Conservation (phyloP, 1,139 yeast genomes). For the Geotrichum histeridarum region DNA sequence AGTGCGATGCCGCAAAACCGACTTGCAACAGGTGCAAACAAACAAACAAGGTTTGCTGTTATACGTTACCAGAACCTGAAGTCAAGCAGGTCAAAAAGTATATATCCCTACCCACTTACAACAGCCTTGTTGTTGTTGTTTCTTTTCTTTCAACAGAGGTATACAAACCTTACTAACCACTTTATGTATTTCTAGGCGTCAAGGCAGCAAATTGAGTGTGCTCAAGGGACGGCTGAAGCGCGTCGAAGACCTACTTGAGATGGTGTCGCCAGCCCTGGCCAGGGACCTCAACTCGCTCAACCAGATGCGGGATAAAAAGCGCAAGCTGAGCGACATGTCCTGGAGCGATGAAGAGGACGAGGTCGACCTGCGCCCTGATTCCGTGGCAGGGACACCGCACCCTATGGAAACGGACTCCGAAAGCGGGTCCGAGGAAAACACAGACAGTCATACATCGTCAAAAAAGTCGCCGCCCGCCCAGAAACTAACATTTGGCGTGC, state of each 20-base stretch:
- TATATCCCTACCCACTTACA: too few relatives aligned
- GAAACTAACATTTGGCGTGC: constrained; percentile 5
- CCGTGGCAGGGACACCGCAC: not conserved
- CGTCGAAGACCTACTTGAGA: constrained; percentile 33
- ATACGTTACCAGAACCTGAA: constrained; percentile 33
- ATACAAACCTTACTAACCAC: constrained; percentile 1
- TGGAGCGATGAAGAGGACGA: too few relatives aligned
- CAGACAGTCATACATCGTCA: constrained; percentile 4
- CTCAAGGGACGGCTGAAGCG: constrained; percentile 24
- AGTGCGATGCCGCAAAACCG: constrained; percentile 71
- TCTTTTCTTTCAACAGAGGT: not conserved
- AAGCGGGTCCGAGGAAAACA: not conserved
- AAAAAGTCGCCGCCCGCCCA: constrained; percentile 14
- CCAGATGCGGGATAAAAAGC: too few relatives aligned
- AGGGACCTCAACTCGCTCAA: not conserved
- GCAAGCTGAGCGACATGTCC: too few relatives aligned
- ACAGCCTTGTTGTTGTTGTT: not conserved
- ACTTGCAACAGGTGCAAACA: constrained; percentile 55
- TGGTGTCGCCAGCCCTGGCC: constrained; percentile 21
- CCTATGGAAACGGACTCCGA: not conserved
- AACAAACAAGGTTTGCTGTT: constrained; percentile 36
- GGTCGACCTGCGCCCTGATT: not conserved
- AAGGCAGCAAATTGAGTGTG: not conserved
- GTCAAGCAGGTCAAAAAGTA: constrained; percentile 29
- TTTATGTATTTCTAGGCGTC: not conserved